These are phyloP conservation scores for Hyphopichia khmerensis DNA, from an alignment of 1,139 yeast genomes.

Conservation along the genomic window DNA sequence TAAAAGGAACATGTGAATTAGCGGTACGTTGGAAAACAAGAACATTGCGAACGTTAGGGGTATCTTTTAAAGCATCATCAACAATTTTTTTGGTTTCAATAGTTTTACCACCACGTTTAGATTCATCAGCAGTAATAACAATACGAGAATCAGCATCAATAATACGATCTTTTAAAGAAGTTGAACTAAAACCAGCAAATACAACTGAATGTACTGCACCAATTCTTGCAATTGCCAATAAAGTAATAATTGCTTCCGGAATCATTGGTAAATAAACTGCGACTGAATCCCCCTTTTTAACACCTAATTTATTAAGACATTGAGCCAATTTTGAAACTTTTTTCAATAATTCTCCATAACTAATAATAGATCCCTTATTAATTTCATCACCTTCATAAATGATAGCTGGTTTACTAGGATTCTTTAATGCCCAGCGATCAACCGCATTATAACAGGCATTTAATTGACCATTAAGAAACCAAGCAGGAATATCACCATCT, in stretches of 20 bases:
- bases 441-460: slow-evolving; percentile 79
- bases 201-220: slow-evolving; percentile 85
- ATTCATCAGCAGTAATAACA: slow-evolving; percentile 79
- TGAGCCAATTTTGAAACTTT: slow-evolving; percentile 72
- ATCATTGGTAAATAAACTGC: slow-evolving; percentile 88
- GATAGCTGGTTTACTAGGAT: slow-evolving; percentile 74
- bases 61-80: slow-evolving; percentile 72
- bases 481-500: slow-evolving; percentile 67
- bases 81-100: slow-evolving; percentile 81
- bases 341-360: slow-evolving; percentile 70
- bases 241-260: slow-evolving; percentile 73
- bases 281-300: slow-evolving; percentile 78
- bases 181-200: slow-evolving; percentile 80
- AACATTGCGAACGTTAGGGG: slow-evolving; percentile 68
- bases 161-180: slow-evolving; percentile 74
- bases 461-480: slow-evolving; percentile 77
- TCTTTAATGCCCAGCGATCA: slow-evolving; percentile 73
- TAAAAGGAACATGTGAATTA: slow-evolving; percentile 63
- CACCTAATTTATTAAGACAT: slow-evolving; percentile 64
- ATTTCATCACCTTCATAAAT: slow-evolving; percentile 81
- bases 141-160: slow-evolving; percentile 71
- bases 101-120: slow-evolving; percentile 79
- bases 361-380: slow-evolving; percentile 57
- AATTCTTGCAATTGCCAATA: slow-evolving; percentile 71
- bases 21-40: slow-evolving; percentile 76